Base-by-base conservation (phyloP, 2,329 filamentous ascomycete genomes). In the Hypoxylon sp. region DNA sequence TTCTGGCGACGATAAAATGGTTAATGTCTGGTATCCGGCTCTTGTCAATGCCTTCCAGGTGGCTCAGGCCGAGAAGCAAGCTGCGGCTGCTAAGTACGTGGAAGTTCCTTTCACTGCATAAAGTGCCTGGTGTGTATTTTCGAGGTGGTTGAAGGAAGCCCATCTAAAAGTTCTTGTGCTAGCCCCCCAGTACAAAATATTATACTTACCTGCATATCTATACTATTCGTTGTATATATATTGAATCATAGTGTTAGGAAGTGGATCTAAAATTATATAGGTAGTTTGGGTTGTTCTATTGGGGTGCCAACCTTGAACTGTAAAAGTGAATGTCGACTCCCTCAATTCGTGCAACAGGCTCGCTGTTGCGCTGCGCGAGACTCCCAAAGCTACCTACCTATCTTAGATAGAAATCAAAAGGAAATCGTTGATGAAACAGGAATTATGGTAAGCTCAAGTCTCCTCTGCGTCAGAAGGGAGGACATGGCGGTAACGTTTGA, bases 1-100 rank as follows among this genome's bases (percentile, higher is more conserved):
- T 67, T 63, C 73, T 0, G 81, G 81, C 0, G 80, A 83, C 67
- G 77, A 74, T 24, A 83, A 83, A 77, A 83, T 79, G 81, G 67
- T 70, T 70, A 71, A 75, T 39, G 46, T 77, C 55, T 78, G 76
- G 76, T 77, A 74, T 46, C 76, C 76, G 1, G 75, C 76, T 11
- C 57, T 77, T 19, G 39, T 75, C 31, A 67, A 74, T 39, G 76
- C 76, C 3, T 70, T 78, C 47, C 35, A 66, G 35, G 73, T 73
- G 9, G 76, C 74, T 22, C 57, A 68, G 65, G 74, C 75, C 1
- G 74, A 68, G 29, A 75, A 74, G 61, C 11, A 54, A 3, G 63
- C 68, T 9, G 56, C 59, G 2, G 70, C 65, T n/a, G 51, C 52
- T 26, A 31, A 50, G 42, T 62, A 65, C 29, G 55, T 73, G 4